These are phyloP conservation scores for Diaporthe ampelina DNA, from an alignment of 2,329 filamentous ascomycete species.

Conservation along the genomic window DNA sequence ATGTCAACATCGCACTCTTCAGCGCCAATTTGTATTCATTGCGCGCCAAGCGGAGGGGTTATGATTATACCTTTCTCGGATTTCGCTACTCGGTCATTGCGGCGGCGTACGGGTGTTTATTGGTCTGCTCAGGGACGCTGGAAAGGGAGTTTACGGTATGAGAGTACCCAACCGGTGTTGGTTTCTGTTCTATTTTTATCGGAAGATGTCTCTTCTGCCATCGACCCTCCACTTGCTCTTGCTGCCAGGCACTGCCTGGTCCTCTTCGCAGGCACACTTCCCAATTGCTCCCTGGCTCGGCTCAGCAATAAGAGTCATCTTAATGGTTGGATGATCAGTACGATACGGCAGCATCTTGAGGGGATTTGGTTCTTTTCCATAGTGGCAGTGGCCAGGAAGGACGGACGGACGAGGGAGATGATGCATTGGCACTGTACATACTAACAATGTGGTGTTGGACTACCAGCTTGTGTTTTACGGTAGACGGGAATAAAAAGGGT, in stretches of 20 bases:
- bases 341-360: conserved; percentile 38
- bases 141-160: conserved; percentile 38
- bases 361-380: conserved; percentile 37
- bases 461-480: conserved; percentile 38
- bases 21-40: conserved; percentile 38
- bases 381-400: conserved; percentile 29
- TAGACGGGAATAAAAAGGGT: conserved; percentile 42
- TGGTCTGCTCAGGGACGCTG: conserved; percentile 31
- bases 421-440: conserved; percentile 43
- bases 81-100: conserved; percentile 42
- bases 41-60: conserved; percentile 31
- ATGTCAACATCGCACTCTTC: conserved; percentile 37
- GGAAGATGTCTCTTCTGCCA: conserved; percentile 25
- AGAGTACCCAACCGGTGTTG: conserved; percentile 23
- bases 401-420: conserved; percentile 33
- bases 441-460: conserved; percentile 39
- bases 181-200: conserved; percentile 34
- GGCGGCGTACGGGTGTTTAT: conserved; percentile 42
- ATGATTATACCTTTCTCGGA: conserved; percentile 39
- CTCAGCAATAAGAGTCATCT: conserved; percentile 26
- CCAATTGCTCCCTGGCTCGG: conserved; percentile 39
- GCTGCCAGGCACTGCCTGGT: conserved; percentile 30
- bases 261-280: conserved; percentile 31
- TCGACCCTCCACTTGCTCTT: conserved; percentile 36
- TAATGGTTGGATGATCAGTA: conserved; percentile 40